A percentile compares a stretch with the other conserved stretches of the same genome.
Conservation (phyloP, 176 grass and related monocot genomes). For the Eleusine coracana region DNA sequence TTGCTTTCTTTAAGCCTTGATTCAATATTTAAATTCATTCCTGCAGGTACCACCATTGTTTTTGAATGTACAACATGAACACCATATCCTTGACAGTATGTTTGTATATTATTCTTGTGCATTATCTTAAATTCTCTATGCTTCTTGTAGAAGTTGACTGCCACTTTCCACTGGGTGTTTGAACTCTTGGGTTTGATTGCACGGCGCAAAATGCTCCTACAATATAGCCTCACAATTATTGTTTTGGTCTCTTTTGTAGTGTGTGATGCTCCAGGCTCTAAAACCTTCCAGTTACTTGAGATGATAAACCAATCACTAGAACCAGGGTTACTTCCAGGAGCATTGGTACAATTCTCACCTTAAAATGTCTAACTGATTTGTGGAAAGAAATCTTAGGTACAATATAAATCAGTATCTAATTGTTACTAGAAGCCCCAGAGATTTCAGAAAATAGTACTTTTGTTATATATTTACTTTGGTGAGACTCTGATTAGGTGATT, state of each 20-base stretch:
- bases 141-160: not conserved
- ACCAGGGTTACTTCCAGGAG: conserved; percentile 64
- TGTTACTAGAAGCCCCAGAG: conserved; percentile 15
- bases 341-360: conserved; percentile 54
- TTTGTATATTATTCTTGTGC: conserved; percentile 18
- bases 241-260: conserved; percentile 53
- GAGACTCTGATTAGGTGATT: conserved; percentile 60
- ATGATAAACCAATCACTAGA: conserved; percentile 77
- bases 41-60: conserved; percentile 84
- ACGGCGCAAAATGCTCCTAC: not conserved
- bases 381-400: conserved; percentile 15
- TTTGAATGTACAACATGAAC: conserved; percentile 77
- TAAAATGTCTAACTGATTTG: not conserved
- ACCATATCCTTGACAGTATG: conserved; percentile 93
- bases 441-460: not conserved
- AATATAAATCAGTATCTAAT: not conserved
- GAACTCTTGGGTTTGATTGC: conserved; percentile 16
- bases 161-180: not conserved
- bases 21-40: conserved; percentile 39
- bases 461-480: conserved; percentile 29
- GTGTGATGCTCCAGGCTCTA: conserved; percentile 96
- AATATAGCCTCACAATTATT: conserved; percentile 4
- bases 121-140: conserved; percentile 7
- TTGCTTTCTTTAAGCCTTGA: conserved; percentile 19
- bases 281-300: conserved; percentile 96